Evolutionary conservation across 2,329 filamentous ascomycete genomes (phyloP).

Genomic region (Lizonia empirigonia): DNA sequence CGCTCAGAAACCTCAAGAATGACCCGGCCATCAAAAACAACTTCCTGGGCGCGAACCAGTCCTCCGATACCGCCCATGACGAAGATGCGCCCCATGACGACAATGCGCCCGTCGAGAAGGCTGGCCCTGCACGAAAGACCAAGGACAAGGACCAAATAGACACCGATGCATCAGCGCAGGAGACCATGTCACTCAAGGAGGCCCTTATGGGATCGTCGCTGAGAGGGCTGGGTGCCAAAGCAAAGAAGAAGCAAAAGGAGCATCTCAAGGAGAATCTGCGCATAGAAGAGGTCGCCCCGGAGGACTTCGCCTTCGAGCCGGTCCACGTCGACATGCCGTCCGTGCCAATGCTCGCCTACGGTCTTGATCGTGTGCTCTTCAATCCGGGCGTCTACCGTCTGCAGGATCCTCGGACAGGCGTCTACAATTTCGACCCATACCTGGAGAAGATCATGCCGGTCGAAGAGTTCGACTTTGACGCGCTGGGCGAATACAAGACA

Average conservation of each 20-base stretch:
- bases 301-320: constrained; percentile 44
- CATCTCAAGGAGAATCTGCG: constrained; percentile 22
- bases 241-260: constrained; percentile 6
- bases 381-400: constrained; percentile 87
- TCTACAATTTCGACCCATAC: constrained; percentile 98
- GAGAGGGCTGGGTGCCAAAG: constrained; percentile 5
- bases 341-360: constrained; percentile 71
- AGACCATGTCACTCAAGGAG: constrained; percentile 29
- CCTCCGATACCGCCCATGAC: neutral
- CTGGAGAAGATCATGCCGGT: constrained; percentile 92
- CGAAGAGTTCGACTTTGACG: constrained; percentile 87
- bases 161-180: neutral
- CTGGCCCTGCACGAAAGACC: neutral
- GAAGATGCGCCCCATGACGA: neutral
- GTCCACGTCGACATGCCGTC: constrained; percentile 55
- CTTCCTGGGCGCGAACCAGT: neutral
- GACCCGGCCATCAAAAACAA: neutral
- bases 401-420: constrained; percentile 82
- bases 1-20: neutral
- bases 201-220: constrained; percentile 24
- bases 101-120: neutral
- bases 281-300: constrained; percentile 32
- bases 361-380: constrained; percentile 89
- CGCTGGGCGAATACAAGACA: constrained; percentile 84
- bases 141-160: neutral